phyloP scores from a whole-genome alignment of 805 yeast species.

The Candida endomychidarum region DNA sequence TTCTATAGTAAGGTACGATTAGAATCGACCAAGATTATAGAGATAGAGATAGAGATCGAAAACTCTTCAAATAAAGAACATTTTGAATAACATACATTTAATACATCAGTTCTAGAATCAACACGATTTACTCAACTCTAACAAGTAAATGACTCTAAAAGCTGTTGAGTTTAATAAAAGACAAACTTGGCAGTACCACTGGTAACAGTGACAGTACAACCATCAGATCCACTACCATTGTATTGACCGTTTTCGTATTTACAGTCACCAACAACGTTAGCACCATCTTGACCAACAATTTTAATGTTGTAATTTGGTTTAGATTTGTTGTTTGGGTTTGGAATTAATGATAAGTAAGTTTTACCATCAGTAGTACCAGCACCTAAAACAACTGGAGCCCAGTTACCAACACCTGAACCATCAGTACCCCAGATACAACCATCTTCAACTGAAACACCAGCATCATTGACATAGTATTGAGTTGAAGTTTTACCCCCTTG shows the following conservation, averaged over 20 bases:
- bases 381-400: slow-evolving; percentile 97
- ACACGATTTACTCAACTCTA: too few species aligned
- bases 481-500: slow-evolving; percentile 80
- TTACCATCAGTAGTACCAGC: slow-evolving; percentile 73
- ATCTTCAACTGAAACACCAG: slow-evolving; percentile 85
- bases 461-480: slow-evolving; percentile 96
- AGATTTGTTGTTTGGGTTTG: slow-evolving; percentile 84
- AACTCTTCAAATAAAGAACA: background rate
- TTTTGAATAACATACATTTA: slow-evolving; percentile 6
- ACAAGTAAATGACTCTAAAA: background rate
- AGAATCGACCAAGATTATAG: too few species aligned
- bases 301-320: slow-evolving; percentile 58
- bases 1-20: too few species aligned
- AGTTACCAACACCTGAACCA: slow-evolving; percentile 87
- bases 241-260: slow-evolving; percentile 74
- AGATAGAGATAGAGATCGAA: background rate
- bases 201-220: slow-evolving; percentile 73
- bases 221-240: slow-evolving; percentile 65
- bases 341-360: slow-evolving; percentile 85
- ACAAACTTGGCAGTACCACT: slow-evolving; percentile 63
- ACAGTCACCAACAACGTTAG: slow-evolving; percentile 64
- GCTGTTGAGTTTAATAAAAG: slow-evolving; percentile 20
- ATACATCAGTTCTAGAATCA: too few species aligned
- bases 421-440: slow-evolving; percentile 93
- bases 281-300: slow-evolving; percentile 66